phyloP scores from a whole-genome alignment of 2,329 filamentous ascomycete species.

The Dendryphion nanum region DNA sequence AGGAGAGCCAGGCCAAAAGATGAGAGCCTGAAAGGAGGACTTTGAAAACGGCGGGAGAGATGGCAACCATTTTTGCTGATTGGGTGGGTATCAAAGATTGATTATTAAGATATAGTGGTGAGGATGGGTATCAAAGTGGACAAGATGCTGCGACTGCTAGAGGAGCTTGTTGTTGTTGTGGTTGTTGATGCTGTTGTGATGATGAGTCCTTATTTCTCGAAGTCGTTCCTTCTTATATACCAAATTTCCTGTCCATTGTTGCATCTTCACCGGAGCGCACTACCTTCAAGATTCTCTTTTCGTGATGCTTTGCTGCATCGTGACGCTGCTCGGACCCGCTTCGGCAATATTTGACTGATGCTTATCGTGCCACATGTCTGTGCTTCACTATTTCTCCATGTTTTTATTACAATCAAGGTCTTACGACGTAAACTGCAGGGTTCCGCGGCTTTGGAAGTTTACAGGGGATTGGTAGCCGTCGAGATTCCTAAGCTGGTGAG shows the following conservation, averaged over 20 bases:
- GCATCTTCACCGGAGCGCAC: background rate
- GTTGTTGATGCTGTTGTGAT: no score
- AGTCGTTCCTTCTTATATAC: background rate
- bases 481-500: no score
- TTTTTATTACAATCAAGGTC: no score
- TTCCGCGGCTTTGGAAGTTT: no score
- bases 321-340: constrained; percentile 5
- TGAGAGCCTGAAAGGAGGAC: constrained; percentile 9
- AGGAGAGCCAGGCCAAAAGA: constrained; percentile 38
- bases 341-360: constrained; percentile 6
- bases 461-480: no score
- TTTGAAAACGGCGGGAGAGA: constrained; percentile 2
- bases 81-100: constrained; percentile 1
- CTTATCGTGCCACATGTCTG: constrained; percentile 10
- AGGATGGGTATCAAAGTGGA: background rate
- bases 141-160: constrained; percentile 8
- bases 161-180: constrained; percentile 9
- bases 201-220: no score
- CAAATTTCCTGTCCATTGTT: background rate
- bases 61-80: constrained; percentile 9
- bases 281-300: background rate
- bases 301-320: constrained; percentile 3
- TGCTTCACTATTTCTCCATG: no score
- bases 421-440: no score
- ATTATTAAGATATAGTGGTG: background rate